These are phyloP conservation scores for Leishmania martiniquensis DNA, from an alignment of 208 protist genomes.

Conservation along the genomic window DNA sequence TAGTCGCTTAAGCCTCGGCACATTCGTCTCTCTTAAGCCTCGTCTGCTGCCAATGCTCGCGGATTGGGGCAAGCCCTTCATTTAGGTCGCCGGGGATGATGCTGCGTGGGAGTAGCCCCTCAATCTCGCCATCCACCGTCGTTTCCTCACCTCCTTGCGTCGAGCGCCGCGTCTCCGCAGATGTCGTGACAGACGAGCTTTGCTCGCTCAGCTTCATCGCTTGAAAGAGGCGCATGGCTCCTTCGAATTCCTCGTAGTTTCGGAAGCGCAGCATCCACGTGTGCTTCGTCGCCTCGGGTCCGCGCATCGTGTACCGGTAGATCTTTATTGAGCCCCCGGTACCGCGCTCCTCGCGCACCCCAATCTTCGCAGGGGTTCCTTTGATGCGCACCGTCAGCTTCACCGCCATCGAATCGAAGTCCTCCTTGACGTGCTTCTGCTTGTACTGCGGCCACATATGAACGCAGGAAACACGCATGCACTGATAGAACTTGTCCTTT, in stretches of 20 bases:
- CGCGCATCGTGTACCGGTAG: constrained; percentile 13
- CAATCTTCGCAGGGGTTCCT: constrained; percentile 10
- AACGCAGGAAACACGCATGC: constrained; percentile 17
- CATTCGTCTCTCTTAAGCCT: background rate
- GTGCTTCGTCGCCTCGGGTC: background rate
- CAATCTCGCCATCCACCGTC: background rate
- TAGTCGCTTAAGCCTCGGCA: background rate
- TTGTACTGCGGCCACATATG: constrained; percentile 31
- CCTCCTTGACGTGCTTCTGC: constrained; percentile 21
- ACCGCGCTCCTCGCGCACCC: background rate
- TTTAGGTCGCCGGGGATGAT: background rate
- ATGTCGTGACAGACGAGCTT: too few species aligned
- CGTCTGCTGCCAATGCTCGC: background rate
- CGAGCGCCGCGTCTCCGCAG: background rate
- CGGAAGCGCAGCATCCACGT: constrained; percentile 23
- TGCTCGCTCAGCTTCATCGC: background rate
- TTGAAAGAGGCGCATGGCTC: background rate
- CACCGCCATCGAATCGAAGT: constrained; percentile 9
- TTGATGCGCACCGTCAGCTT: constrained; percentile 22
- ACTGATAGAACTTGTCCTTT: constrained; percentile 7
- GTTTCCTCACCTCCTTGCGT: background rate
- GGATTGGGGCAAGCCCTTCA: background rate
- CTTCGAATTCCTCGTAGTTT: constrained; percentile 8
- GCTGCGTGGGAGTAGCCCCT: background rate
- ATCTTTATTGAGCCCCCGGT: background rate